Evolutionary conservation across 805 yeast species (phyloP), one percentile per base, ranked within the genome.

Genomic region (Saccharomycopsis schoenii): DNA sequence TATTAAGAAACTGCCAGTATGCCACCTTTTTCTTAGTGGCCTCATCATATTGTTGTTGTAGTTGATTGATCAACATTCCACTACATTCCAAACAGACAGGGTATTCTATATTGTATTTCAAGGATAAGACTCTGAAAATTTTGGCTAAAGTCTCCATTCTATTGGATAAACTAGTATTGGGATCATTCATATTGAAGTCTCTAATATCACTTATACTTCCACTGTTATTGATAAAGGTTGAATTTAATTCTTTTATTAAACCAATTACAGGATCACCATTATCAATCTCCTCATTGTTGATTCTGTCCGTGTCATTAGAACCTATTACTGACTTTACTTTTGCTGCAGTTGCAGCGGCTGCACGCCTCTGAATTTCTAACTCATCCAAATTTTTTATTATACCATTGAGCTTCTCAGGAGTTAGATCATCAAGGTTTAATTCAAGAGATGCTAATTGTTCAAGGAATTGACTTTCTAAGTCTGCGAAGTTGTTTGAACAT

Each of bases 61-160:
- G 77, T 61, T 84, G 85, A 10, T 81, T 83, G 11, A 87, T 75
- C 29, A 93, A 72, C 21, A 79, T 70, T 52, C 79, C 82, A 6
- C 94, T 87, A 71, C 99, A 94, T 54, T 92, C 97, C 25, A 79
- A 78, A 67, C 98, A 93, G 15, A 94, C 83, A 0, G 99, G 99
- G 68, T 83, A 84, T 65, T 89, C 96, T 15, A 93, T 79, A 62
- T 86, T 90, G 58, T 86, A 85, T 63, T 87, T 85, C 4, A 81
- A 76, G 0, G 94, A 85, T 5, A 93, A 72, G 1, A 88, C 77
- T 64, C 86, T 85, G 70, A 89, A 91, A 1, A 93, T 80, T 43
- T 81, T 82, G 1, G 82, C 83, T 40, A 90, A 70, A 0, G 83
- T 77, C 55, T 79, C 78, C 24, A 83, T 71, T 54, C 84, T 72